Evolutionary conservation across 305 asterid genomes (phyloP), one percentile per base, ranked within the genome.

Genomic region (Ruellia speciosa): DNA sequence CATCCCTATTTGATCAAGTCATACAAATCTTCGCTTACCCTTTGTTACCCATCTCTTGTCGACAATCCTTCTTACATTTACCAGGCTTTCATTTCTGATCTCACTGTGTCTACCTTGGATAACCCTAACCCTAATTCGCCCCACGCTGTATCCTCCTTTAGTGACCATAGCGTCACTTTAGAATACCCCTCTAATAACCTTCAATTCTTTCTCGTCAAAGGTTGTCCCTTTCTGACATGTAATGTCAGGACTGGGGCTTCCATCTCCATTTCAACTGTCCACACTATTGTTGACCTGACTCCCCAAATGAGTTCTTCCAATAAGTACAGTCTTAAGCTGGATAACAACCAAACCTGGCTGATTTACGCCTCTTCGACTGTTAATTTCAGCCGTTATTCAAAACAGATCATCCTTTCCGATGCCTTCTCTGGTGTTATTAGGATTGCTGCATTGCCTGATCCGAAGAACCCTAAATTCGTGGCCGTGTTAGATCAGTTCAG

Each of bases 141-240:
- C 45, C 96, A 88, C 41, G 60, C 76, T 7, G 60, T 88, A 0
- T 81, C 96, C 15, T 59, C 93, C 0, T 85, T 81, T 65, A 71
- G 62, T 58, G 95, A 81, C 60, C 87, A 85, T 54, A 75, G 90
- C 37, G 75, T 85, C 45, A 88, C 96, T n/a, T 63, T 88, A 9
- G 94, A 88, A 48, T 77, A 81, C 19, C 96, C 95, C 31, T 83
- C 88, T 0, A 73, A 73, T 65, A 75, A 75, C 70, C 77, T 88
- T 0, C 73, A 90, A 52, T 85, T 83, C 75, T 78, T 64, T 55
- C 90, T 88, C 10, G 90, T 72, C 43, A 70, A 95, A 34, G 96
- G 96, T 39, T 79, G 94, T 60, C 96, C 96, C 51, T 88, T 79
- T 69, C 37, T 83, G 71, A 88, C 96, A 4, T 81, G 87, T 56